phyloP scores from a whole-genome alignment of 495 filamentous ascomycete species.

The Penicillium riverlandense region DNA sequence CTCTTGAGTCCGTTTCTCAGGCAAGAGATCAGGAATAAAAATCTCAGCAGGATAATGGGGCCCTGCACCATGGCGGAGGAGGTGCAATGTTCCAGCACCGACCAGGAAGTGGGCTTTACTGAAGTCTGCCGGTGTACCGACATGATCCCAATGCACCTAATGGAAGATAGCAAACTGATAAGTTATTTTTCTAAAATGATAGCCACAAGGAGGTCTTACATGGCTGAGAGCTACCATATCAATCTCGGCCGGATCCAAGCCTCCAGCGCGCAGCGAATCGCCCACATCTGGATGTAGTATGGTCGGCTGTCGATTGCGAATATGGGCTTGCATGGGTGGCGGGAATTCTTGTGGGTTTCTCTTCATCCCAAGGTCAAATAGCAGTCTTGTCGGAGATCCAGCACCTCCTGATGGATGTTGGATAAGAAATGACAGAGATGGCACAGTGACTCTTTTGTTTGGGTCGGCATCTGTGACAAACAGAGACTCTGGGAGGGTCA shows the following conservation, averaged over 20 bases:
- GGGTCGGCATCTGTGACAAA: constrained; percentile 23
- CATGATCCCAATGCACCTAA: constrained; percentile 34
- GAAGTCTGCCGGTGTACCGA: constrained; percentile 33
- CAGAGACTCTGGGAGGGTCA: constrained; percentile 32
- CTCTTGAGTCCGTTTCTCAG: no score
- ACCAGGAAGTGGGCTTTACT: constrained; percentile 24
- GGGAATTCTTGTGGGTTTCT: constrained; percentile 14
- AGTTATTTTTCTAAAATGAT: no score
- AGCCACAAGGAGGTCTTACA: not conserved
- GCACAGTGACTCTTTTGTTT: constrained; percentile 16
- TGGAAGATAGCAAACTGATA: no score
- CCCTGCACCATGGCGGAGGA: constrained; percentile 15
- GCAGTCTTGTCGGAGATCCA: constrained; percentile 14
- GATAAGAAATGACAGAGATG: constrained; percentile 29
- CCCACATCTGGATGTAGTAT: constrained; percentile 24
- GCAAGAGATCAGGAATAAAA: no score
- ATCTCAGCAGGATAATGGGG: not conserved
- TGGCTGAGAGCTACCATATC: constrained; percentile 32
- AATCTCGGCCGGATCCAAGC: constrained; percentile 26
- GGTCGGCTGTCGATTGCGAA: constrained; percentile 24
- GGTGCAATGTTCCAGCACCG: constrained; percentile 22
- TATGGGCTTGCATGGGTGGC: constrained; percentile 14
- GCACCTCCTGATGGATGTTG: constrained; percentile 11
- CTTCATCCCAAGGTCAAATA: constrained; percentile 37
- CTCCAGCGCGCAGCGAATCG: constrained; percentile 20